These are phyloP conservation scores for Suhomyces sp. DNA, from an alignment of 805 yeast species.

Conservation along the genomic window DNA sequence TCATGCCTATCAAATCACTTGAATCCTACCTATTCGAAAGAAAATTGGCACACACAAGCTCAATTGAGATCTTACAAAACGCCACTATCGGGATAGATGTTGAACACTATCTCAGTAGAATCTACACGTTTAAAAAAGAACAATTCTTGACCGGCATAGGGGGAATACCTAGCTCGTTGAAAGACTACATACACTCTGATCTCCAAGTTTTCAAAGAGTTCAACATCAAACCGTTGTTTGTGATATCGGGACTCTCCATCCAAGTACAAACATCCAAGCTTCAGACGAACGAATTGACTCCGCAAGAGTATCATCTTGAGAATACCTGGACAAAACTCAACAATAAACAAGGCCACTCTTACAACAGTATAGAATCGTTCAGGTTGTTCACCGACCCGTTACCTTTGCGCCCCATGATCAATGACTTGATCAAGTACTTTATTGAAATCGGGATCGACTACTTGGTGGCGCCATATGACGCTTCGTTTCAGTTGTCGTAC, in stretches of 20 bases:
- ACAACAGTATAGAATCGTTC: slow-evolving; percentile 44
- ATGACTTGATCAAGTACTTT: slow-evolving; percentile 58
- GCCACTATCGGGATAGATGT: slow-evolving; percentile 82
- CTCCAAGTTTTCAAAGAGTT: slow-evolving; percentile 56
- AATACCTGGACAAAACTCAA: slow-evolving; percentile 38
- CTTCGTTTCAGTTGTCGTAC: slow-evolving; percentile 79
- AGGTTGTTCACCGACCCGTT: slow-evolving; percentile 51
- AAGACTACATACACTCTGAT: slow-evolving; percentile 57
- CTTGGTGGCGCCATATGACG: slow-evolving; percentile 76
- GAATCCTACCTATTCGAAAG: slow-evolving; percentile 70
- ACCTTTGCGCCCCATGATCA: slow-evolving; percentile 47
- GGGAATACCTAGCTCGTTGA: slow-evolving; percentile 69
- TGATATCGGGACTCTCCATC: slow-evolving; percentile 66
- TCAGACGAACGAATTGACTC: slow-evolving; percentile 34
- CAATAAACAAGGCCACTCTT: slow-evolving; percentile 21
- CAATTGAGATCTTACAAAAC: slow-evolving; percentile 62
- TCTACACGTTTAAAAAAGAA: slow-evolving; percentile 62
- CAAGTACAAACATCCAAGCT: slow-evolving; percentile 32
- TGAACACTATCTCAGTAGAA: slow-evolving; percentile 67
- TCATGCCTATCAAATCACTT: slow-evolving; percentile 52
- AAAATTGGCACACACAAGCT: slow-evolving; percentile 55
- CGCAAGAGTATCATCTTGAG: slow-evolving; percentile 40
- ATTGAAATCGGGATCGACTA: slow-evolving; percentile 56
- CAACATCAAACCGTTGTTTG: slow-evolving; percentile 74
- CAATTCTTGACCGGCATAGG: slow-evolving; percentile 74